A percentile compares a stretch with the other conserved stretches of the same genome.
Conservation (phyloP, 139 green algal species). For the Desmodesmus armatus region DNA sequence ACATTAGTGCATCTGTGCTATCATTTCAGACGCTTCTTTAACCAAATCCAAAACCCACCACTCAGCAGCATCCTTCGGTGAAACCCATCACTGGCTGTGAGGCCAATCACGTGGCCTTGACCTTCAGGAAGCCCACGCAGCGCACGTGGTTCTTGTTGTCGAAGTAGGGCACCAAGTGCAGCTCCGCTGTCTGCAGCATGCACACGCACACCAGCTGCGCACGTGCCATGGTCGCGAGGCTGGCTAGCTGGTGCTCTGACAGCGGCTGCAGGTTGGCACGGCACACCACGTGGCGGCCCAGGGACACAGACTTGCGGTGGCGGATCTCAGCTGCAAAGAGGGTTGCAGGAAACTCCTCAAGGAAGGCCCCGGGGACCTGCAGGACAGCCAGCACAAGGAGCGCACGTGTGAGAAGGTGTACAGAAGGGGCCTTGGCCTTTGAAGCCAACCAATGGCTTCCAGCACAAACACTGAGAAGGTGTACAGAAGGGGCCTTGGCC, state of each 20-base stretch:
- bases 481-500: no score
- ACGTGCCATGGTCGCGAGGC: constrained; percentile 27
- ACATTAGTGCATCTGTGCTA: no score
- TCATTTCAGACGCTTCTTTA: no score
- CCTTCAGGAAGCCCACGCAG: constrained; percentile 45
- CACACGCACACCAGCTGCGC: constrained; percentile 39
- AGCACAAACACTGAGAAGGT: no score
- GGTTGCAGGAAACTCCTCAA: constrained; percentile 23
- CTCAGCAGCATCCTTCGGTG: background rate
- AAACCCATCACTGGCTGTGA: no score
- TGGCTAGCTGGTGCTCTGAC: constrained; percentile 29
- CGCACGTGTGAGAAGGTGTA: background rate
- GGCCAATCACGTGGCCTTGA: constrained; percentile 28
- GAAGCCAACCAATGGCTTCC: no score
- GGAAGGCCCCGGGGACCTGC: constrained; percentile 38
- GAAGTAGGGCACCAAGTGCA: constrained; percentile 49
- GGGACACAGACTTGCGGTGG: constrained; percentile 35
- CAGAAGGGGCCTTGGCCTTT: no score
- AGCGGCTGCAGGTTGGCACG: background rate
- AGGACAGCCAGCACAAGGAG: background rate
- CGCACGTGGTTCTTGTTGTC: constrained; percentile 40
- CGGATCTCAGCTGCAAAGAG: constrained; percentile 34
- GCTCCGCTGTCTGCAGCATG: constrained; percentile 37
- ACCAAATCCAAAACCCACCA: no score
- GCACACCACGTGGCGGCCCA: constrained; percentile 42